Evolutionary conservation across 441 rosid genomes (phyloP).

Genomic region (Dalechampia spathulata): DNA sequence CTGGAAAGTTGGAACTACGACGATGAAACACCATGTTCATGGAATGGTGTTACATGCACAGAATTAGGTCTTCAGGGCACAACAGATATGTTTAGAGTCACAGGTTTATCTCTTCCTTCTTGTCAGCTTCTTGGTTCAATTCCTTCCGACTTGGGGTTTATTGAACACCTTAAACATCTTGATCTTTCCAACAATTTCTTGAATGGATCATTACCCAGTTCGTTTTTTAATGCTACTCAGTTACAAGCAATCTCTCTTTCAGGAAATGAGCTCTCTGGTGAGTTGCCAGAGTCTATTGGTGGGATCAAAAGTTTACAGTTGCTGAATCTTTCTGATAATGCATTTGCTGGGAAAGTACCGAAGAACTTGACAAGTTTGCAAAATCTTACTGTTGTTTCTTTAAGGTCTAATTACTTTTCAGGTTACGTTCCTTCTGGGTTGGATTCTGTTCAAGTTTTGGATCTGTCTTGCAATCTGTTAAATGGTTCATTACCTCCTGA

Average conservation of each 20-base stretch:
- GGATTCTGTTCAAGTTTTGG: conserved; percentile 40
- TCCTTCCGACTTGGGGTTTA: conserved; percentile 38
- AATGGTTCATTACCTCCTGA: conserved; percentile 54
- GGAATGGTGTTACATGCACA: conserved; percentile 71
- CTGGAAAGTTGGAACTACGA: conserved; percentile 67
- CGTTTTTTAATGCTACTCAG: conserved; percentile 44
- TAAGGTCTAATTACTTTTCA: conserved; percentile 51
- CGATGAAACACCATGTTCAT: conserved; percentile 68
- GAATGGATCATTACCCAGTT: conserved; percentile 60
- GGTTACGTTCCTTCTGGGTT: conserved; percentile 51
- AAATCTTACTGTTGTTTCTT: conserved; percentile 55
- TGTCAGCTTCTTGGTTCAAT: conserved; percentile 70
- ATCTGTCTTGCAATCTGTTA: conserved; percentile 68
- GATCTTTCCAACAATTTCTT: conserved; percentile 75
- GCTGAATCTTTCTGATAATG: conserved; percentile 69
- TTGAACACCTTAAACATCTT: conserved; percentile 45
- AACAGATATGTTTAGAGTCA: conserved; percentile 51
- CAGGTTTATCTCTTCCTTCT: conserved; percentile 51
- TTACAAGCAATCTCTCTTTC: conserved; percentile 60
- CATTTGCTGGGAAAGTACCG: conserved; percentile 65
- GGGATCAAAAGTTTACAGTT: conserved; percentile 37
- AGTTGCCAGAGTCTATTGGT: conserved; percentile 33
- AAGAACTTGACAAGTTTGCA: conserved; percentile 31
- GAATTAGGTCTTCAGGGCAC: conserved; percentile 32
- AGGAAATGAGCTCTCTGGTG: conserved; percentile 61